Base-by-base conservation (phyloP, 2,329 filamentous ascomycete genomes). In the Phoma sp. region DNA sequence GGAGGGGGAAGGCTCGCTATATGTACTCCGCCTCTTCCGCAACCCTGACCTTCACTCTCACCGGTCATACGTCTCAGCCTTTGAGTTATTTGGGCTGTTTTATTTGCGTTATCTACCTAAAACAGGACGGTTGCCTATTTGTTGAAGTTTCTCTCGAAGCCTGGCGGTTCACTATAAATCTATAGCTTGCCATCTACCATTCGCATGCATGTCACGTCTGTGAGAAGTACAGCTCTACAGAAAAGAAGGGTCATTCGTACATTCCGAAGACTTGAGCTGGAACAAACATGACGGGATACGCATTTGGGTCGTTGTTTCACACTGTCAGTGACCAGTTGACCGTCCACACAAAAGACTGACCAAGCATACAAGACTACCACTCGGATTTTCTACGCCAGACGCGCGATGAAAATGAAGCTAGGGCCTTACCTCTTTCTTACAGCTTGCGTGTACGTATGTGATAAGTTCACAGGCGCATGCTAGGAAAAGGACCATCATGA, bases 1-100 rank as follows among this genome's bases (percentile, higher is more conserved):
- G 37, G 29, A 35, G 40, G 33, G 45, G 52, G n/a, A 36, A 27
- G 47, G 41, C 46, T 39, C 38, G 44, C 44, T 33, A 49, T 49
- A 52, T 41, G 40, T 50, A 40, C 33, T 36, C 55, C 52, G 60
- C 55, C 32, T 51, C 25, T 53, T 50, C 50, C 58, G 52, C 44
- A 49, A 45, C 47, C 36, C 21, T 51, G 43, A 32, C 35, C 4
- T 51, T 61, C 56, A 57, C 54, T 45, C 52, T 61, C 61, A 59
- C 56, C 54, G 19, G 25, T 38, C 6, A 19, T n/a, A 32, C 2
- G 17, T 21, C 41, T 25, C 41, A 29, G 27, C 9, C 7, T 29
- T 29, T 25, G 27, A 36, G 3, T 7, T 15, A 2, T 38, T 22
- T 25, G 4, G 32, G 15, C n/a, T 38, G 21, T 29, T 12, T 0